Base-by-base conservation (phyloP, 257 asterid species). In the Eustoma russellianum region DNA sequence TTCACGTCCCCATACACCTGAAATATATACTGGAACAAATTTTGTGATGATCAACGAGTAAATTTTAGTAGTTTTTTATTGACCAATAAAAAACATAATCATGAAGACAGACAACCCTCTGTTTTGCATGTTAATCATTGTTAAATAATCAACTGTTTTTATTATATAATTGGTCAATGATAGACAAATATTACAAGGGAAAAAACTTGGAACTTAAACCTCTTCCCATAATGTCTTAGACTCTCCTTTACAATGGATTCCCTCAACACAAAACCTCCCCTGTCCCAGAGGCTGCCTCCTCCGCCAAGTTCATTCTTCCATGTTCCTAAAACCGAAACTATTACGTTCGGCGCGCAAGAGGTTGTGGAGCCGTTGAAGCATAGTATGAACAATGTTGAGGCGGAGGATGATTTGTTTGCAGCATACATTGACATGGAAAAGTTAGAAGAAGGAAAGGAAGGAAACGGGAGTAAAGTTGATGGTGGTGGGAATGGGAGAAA, bases 341-440 rank as follows among this genome's bases (percentile, higher is more conserved):
- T 18, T 9, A 41, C 40, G 15, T 54, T 43, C 44, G 15, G 28
- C 13, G 5, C 53, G 0, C 33, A 50, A 1, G 18, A 48, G 24
- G 41, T 18, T 5, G 18, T 15, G 6, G 56, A 56, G 40, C 52
- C 55, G 14, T 17, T 13, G 10, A 35, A 53, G 4, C 30, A 13
- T 0, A 50, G 46, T 7, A 50, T 19, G 3, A 41, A 15, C 14
- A 55, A 33, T 6, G 4, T 46, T 45, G 61, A 43, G n/a, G 17
- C 9, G 2, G 63, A 49, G 2, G 67, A 61, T 35, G 68, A 66
- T 66, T 9, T 53, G 6, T 60, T 66, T 30, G 54, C 72, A 0
- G 18, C 49, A 14, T 66, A 48, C 55, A 50, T 67, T 33, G 73
- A 67, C 55, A 51, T 61, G 13, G 55, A 57, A 46, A 67, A 67